Base-by-base conservation (phyloP, 768 basidiomycete genomes). In the Plicaturopsis crispa region DNA sequence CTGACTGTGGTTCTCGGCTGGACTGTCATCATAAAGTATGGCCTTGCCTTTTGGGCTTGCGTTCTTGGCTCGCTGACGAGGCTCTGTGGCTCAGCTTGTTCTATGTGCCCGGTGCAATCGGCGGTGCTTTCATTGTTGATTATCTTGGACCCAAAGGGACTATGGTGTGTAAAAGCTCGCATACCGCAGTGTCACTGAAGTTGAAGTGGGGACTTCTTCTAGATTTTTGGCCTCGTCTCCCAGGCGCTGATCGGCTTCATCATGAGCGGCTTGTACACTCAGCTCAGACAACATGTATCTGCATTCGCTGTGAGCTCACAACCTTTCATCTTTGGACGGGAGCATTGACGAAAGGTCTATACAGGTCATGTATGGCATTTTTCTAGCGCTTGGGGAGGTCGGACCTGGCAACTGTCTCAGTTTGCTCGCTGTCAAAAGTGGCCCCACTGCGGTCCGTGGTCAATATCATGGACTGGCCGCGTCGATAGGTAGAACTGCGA, bases 351-450 rank as follows among this genome's bases (percentile, higher is more conserved):
- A 11, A 50, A 24, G 32, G 6, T 36, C 5, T 28, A 14, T 30
- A 31, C 41, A 80, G 75, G 78, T 93, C 24, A 63, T 96, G 6
- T 94, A 96, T 49, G 93, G 92, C 10, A 76, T 96, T 34, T 96
- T 96, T 73, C 54, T 93, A 49, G 80, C 76, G 50, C 82, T 91
- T 39, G 93, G 92, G 33, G 92, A 94, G 62, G 63, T 90, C 75
- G 77, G 83, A 20, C 88, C 91, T 5, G 91, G 91, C 24, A 90
- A 93, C 60, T 82, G 78, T 46, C 66, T 90, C 32, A 89, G 89
- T 45, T 66, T 97, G 12, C 70, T 94, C 46, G 91, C 91, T 6
- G 70, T 79, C 41, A 96, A 97, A 63, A 73, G 72, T 2, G 79
- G 83, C 48, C 89, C 91, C 0, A 94, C 92, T 1, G 88, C 84